Evolutionary conservation across 768 basidiomycete species (phyloP), one percentile per base, ranked within the genome.

Genomic region (Kwoniella mangroviensis): DNA sequence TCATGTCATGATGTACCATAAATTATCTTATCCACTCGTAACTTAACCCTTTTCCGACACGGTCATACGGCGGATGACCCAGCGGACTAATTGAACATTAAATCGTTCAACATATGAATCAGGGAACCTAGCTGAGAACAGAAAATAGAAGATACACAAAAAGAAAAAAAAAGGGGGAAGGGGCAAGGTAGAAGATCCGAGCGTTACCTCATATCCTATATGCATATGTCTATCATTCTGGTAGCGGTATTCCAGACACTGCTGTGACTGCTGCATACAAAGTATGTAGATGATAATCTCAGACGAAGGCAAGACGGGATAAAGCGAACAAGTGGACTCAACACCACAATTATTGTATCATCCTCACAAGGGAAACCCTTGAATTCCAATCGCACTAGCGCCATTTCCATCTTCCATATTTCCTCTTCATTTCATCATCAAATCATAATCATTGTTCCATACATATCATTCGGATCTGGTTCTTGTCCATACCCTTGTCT

Each of bases 361-460:
- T 34, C 34, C 34, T 34, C 34, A 34, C 9, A 34, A 34, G 34
- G 6, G 34, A 34, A 34, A 58, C 56, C 56, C 56, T 58, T 58
- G 56, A 58, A 58, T 28, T 58, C 28, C 56, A 58, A 58, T 58
- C 56, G 15, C 56, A n/a, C 22, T 40, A 58, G 56, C 56, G 56
- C 56, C 56, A 28, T 58, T 58, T 28, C 6, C 28, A 40, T 26
- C 28, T 28, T 40, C 56, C 40, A 58, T 40, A 28, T 24, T 12
- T 24, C n/a, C 21, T 28, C 40, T 15, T 40, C 56, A 58, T 58
- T 40, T 28, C 56, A 58, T 58, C 56, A 58, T 28, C 24, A n/a
- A 24, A 58, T 58, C 56, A 15, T 15, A 12, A 58, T 28, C 56
- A 34, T 34, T 21, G 7, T n/a, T n/a, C 54, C 22, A 55, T 55